Base-by-base conservation (phyloP, 2,329 filamentous ascomycete genomes). In the Aspergillus ochraceoroseus region DNA sequence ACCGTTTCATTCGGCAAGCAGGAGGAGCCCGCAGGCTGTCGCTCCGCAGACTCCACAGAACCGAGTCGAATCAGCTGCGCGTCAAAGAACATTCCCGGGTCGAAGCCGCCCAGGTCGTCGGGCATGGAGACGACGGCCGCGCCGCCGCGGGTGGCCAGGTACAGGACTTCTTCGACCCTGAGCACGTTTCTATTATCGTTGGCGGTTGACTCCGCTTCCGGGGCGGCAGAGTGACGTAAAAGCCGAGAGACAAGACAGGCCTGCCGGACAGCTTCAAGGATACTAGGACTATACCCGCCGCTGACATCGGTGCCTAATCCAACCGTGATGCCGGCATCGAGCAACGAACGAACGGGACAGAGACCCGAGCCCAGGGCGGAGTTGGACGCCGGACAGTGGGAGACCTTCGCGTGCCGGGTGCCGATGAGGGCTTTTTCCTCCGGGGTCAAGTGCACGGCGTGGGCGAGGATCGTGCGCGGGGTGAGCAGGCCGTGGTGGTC, bases 231-330 rank as follows among this genome's bases (percentile, higher is more conserved):
- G 12, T 29, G 30, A 11, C 32, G 12, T 5, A 86, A 40, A 68
- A 70, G 84, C 19, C 89, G 71, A 49, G 81, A 87, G 1, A 90
- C 86, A 46, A 95, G 74, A 35, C 80, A 76, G 0, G 90, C 87
- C 57, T 92, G 85, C 9, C 89, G 70, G 29, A 82, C 86, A n/a
- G 87, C 82, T 51, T 92, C 85, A 0, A 96, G 75, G 7, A 96
- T 77, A 46, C 80, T 86, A 0, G 86, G 75, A 40, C 80, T 85
- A 61, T 90, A 95, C 0, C 92, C 92, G 2, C 90, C 92, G 53
- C 80, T 85, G 43, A 96, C 80, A 62, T 98, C 92, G 0, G 90
- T 96, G 0, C 92, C 92, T 0, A 98, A 68, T 0, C 92, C 90
- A 4, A 95, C 80, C 0, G 77, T 79, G 31, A 96, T 74, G 0